phyloP scores from a whole-genome alignment of 2,329 filamentous ascomycete genomes.

The Sporothrix luriei region DNA sequence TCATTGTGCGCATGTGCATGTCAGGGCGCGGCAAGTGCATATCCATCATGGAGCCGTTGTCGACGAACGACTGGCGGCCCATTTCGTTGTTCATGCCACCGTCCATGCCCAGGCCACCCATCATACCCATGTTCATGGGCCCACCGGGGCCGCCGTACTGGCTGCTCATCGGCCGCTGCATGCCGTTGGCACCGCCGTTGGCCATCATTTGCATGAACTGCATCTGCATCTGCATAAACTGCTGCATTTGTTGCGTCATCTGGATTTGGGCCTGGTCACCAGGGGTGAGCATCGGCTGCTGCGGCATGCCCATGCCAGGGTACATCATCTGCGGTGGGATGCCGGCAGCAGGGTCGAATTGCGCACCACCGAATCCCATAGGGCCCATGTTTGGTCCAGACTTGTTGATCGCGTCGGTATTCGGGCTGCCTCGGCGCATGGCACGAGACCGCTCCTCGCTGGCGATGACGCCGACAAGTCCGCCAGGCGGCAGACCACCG shows the following conservation, averaged over 20 bases:
- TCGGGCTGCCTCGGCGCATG: constrained; percentile 76
- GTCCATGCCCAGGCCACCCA: constrained; percentile 56
- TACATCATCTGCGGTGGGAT: constrained; percentile 58
- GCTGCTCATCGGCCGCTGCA: constrained; percentile 36
- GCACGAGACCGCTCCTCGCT: constrained; percentile 79
- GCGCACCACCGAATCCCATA: constrained; percentile 36
- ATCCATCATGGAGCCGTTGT: constrained; percentile 51
- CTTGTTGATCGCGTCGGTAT: constrained; percentile 55
- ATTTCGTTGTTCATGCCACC: constrained; percentile 38
- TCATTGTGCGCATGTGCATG: constrained; percentile 69
- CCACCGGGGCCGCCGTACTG: constrained; percentile 37
- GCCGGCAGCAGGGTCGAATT: constrained; percentile 54
- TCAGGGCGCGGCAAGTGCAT: constrained; percentile 46
- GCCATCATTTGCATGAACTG: constrained; percentile 87
- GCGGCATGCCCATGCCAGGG: constrained; percentile 44
- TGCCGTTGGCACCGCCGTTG: constrained; percentile 40
- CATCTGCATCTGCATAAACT: constrained; percentile 94
- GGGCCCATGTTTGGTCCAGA: constrained; percentile 41
- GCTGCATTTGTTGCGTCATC: constrained; percentile 80
- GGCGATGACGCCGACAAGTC: constrained; percentile 85
- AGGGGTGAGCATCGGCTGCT: constrained; percentile 51
- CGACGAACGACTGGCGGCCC: constrained; percentile 52
- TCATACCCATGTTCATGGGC: constrained; percentile 32
- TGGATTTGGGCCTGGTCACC: constrained; percentile 76
- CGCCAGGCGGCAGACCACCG: constrained; percentile 64